These are phyloP conservation scores for Moringa oleifera DNA, from an alignment of 345 rosid genomes.

Conservation along the genomic window DNA sequence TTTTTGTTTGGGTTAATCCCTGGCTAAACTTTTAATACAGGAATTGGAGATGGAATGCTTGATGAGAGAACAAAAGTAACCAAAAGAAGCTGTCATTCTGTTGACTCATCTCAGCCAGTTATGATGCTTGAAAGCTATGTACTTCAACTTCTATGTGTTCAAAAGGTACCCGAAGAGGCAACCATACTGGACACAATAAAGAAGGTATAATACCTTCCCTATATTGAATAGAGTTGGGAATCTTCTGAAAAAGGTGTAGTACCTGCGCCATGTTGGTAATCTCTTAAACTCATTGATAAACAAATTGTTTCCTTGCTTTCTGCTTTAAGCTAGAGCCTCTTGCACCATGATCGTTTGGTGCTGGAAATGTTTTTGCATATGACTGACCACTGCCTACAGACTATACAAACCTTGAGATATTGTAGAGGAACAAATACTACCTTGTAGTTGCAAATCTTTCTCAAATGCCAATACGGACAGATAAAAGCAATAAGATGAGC, in stretches of 20 bases:
- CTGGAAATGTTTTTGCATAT: too few relatives aligned
- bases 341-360: too few relatives aligned
- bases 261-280: too few relatives aligned
- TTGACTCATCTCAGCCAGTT: conserved; percentile 27
- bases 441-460: neutral
- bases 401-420: neutral
- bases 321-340: too few relatives aligned
- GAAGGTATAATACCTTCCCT: conserved; percentile 9
- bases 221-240: too few relatives aligned
- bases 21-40: too few relatives aligned
- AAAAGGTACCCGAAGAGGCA: conserved; percentile 16
- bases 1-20: too few relatives aligned
- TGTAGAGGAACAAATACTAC: neutral
- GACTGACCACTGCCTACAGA: too few relatives aligned
- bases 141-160: conserved; percentile 38
- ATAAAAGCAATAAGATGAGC: neutral
- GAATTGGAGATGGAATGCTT: too few relatives aligned
- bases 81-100: conserved; percentile 5
- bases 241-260: too few relatives aligned
- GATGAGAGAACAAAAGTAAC: conserved; percentile 24
- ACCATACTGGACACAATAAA: conserved; percentile 2
- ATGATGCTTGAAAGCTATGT: conserved; percentile 46
- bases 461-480: neutral
- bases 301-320: too few relatives aligned
- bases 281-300: too few relatives aligned